Evolutionary conservation across 208 protist species (phyloP).

Genomic region (Wallacemonas collosoma): DNA sequence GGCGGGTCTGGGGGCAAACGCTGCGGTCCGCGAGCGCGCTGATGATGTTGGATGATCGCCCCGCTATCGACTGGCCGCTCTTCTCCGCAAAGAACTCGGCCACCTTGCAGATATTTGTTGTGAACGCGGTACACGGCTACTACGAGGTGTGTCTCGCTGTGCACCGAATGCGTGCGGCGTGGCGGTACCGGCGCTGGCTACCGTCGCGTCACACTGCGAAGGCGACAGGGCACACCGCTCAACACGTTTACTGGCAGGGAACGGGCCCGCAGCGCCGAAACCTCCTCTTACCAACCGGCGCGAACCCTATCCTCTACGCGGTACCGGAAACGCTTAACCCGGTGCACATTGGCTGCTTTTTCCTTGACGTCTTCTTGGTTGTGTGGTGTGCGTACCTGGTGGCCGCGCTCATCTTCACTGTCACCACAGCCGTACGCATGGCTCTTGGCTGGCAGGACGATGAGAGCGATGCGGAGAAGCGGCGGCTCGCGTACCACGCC

Average conservation of each 20-base stretch:
- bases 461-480: slow-evolving; percentile 21
- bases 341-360: slow-evolving; percentile 40
- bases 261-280: slow-evolving; percentile 30
- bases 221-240: too few species aligned
- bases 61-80: slow-evolving; percentile 69
- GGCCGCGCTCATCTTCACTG: slow-evolving; percentile 32
- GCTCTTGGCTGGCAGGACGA: slow-evolving; percentile 36
- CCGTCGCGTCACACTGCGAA: too few species aligned
- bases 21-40: slow-evolving; percentile 63
- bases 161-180: slow-evolving; percentile 36
- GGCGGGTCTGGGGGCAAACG: slow-evolving; percentile 72
- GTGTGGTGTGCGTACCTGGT: slow-evolving; percentile 40
- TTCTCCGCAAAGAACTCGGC: slow-evolving; percentile 52
- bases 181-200: slow-evolving; percentile 4
- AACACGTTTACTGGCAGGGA: slow-evolving; percentile 21
- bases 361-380: slow-evolving; percentile 19
- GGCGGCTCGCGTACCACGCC: slow-evolving; percentile 40
- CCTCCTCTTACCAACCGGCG: slow-evolving; percentile 35
- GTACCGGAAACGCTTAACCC: slow-evolving; percentile 39
- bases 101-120: slow-evolving; percentile 45
- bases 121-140: slow-evolving; percentile 72
- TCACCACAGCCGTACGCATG: slow-evolving; percentile 28
- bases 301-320: slow-evolving; percentile 61
- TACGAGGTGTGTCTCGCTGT: slow-evolving; percentile 52
- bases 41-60: slow-evolving; percentile 49